These are phyloP conservation scores for Terana coerulea DNA, from an alignment of 768 basidiomycete species.

Conservation along the genomic window DNA sequence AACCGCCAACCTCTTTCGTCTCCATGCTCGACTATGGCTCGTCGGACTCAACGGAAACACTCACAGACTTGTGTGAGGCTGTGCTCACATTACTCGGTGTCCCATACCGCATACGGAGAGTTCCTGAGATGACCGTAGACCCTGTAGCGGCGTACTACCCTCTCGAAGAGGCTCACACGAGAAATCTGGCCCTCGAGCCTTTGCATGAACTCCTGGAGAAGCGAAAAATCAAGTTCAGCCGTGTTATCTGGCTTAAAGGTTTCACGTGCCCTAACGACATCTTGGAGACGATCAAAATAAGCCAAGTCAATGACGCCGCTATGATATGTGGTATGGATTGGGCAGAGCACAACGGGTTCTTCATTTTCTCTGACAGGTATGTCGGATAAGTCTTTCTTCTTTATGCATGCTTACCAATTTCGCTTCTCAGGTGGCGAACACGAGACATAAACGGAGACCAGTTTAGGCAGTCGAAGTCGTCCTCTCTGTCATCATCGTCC, in stretches of 20 bases:
- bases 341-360: slow-evolving; percentile 96
- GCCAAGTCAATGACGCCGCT: slow-evolving; percentile 85
- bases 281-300: slow-evolving; percentile 90
- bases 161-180: slow-evolving; percentile 88
- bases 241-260: slow-evolving; percentile 97
- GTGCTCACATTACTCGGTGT: slow-evolving; percentile 91
- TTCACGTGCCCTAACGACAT: slow-evolving; percentile 99
- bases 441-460: slow-evolving; percentile 98
- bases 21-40: slow-evolving; percentile 98
- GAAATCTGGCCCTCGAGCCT: slow-evolving; percentile 91
- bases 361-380: slow-evolving; percentile 96
- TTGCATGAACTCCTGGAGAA: slow-evolving; percentile 75
- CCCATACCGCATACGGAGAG: slow-evolving; percentile 88
- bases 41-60: slow-evolving; percentile 89
- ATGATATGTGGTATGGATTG: slow-evolving; percentile 99
- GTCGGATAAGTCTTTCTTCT: slow-evolving; percentile 21
- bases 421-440: slow-evolving; percentile 77
- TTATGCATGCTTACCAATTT: slow-evolving; percentile 4
- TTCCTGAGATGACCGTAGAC: slow-evolving; percentile 90
- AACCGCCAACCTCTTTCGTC: slow-evolving; percentile 85
- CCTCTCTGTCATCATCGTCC: slow-evolving; percentile 88
- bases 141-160: slow-evolving; percentile 91
- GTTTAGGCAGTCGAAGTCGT: slow-evolving; percentile 95
- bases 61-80: slow-evolving; percentile 92
- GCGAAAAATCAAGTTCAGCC: slow-evolving; percentile 76